Evolutionary conservation across 441 rosid genomes (phyloP), one percentile per base, ranked within the genome.

Genomic region (Populus hybrid): DNA sequence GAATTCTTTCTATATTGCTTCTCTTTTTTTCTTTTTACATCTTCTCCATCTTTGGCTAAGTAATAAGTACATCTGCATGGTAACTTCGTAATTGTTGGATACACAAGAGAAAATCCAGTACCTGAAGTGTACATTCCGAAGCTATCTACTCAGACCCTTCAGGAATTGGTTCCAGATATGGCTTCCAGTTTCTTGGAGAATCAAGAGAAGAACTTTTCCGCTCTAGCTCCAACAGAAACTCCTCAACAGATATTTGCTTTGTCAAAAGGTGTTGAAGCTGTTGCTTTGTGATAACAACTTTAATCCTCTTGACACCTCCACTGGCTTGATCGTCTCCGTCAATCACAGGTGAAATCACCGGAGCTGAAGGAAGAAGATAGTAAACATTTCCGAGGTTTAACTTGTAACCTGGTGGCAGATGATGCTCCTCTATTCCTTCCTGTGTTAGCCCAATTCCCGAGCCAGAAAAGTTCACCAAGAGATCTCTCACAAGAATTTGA

Each of bases 251-350:
- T 72, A 83, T 30, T 19, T 78, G 67, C 76, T 82, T 67, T 14
- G 75, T 19, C 81, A 84, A 34, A 23, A 84, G 72, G 38, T 53
- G 83, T 24, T 70, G 79, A 66, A 86, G 83, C 67, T 84, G 84
- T 64, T 81, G 79, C 82, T 78, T 86, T 34, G 86, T 86, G 68
- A 86, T 78, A 5, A 86, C 84, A 11, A 86, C 77, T 79, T 79
- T 86, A 50, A 86, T 79, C 77, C 85, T 84, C 78, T 16, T 83
- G 26, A 75, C 76, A 19, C 64, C 32, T 30, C 32, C 32, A 30
- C 32, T 30, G 32, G 32, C 32, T 30, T 30, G 32, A 9, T 30
- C 70, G 14, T 26, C 70, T 26, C 35, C 2, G 34, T 67, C 35
- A 28, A 26, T 3, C 34, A 24, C 35, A 67, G 70, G 35, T 0